Conservation (phyloP, 2,329 filamentous ascomycete species). For the Lojkania enalia region DNA sequence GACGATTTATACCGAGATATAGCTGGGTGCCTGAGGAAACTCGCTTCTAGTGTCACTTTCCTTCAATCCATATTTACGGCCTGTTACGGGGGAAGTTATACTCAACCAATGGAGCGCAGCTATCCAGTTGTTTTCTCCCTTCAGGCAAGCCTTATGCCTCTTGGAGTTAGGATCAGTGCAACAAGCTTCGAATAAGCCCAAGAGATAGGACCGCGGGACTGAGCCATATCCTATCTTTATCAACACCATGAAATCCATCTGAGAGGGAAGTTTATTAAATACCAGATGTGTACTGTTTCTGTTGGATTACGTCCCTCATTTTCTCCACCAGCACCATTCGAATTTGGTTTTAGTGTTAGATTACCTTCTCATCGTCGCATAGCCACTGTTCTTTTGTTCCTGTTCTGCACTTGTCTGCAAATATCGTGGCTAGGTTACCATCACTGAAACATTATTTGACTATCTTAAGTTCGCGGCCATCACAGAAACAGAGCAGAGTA, state of each 20-base stretch:
- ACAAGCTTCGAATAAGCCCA: constrained; percentile 9
- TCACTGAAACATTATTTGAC: too few species aligned
- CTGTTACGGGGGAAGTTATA: neutral
- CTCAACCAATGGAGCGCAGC: constrained; percentile 11
- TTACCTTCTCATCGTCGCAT: too few species aligned
- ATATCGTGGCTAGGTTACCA: too few species aligned
- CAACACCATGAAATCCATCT: constrained; percentile 13
- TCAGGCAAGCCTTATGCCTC: constrained; percentile 13
- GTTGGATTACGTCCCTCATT: too few species aligned
- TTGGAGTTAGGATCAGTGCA: constrained; percentile 5
- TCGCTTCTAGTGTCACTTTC: neutral
- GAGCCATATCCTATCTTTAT: constrained; percentile 16
- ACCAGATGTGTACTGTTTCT: too few species aligned
- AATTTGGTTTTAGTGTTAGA: too few species aligned
- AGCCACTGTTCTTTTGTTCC: too few species aligned
- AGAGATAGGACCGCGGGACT: constrained; percentile 2
- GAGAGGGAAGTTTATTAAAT: too few species aligned
- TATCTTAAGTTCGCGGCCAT: too few species aligned
- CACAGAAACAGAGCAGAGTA: too few species aligned
- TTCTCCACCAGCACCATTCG: too few species aligned
- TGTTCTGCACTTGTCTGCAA: too few species aligned
- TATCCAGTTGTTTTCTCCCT: constrained; percentile 5
- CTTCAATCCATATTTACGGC: neutral
- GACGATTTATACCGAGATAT: neutral
- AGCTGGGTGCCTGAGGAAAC: constrained; percentile 10